Conservation (phyloP, 2,329 filamentous ascomycete species). For the Sordariomycetes sp. region DNA sequence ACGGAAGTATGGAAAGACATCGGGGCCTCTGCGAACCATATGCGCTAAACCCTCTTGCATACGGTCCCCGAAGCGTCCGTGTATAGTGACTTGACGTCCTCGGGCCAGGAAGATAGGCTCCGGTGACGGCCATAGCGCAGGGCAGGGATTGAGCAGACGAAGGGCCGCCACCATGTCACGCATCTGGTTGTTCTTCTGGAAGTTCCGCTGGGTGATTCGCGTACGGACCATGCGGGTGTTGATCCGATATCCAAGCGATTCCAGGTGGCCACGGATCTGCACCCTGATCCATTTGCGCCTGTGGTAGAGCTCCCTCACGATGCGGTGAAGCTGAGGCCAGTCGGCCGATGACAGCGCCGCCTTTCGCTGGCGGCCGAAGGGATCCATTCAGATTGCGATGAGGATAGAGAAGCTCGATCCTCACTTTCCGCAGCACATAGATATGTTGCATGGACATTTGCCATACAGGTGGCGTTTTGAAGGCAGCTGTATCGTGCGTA, state of each 20-base stretch:
- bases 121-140: slow-evolving; percentile 1
- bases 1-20: slow-evolving; percentile 1
- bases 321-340: background rate
- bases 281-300: background rate
- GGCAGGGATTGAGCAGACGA: slow-evolving; percentile 1
- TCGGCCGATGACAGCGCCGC: background rate
- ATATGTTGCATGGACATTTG: too few relatives aligned
- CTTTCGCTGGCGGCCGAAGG: background rate
- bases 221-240: slow-evolving; percentile 3
- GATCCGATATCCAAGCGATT: slow-evolving; percentile 3
- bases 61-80: slow-evolving; percentile 3
- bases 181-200: slow-evolving; percentile 3
- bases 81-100: slow-evolving; percentile 2
- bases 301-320: slow-evolving; percentile 3
- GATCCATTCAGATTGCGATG: background rate
- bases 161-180: slow-evolving; percentile 3
- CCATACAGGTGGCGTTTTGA: too few relatives aligned
- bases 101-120: slow-evolving; percentile 2
- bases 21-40: background rate
- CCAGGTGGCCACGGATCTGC: slow-evolving; percentile 1
- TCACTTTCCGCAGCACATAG: too few relatives aligned
- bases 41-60: slow-evolving; percentile 3
- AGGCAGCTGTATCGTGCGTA: too few relatives aligned
- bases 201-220: slow-evolving; percentile 2
- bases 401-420: too few relatives aligned